phyloP scores from a whole-genome alignment of 768 basidiomycete species.

The Tricholoma hemisulphureum region DNA sequence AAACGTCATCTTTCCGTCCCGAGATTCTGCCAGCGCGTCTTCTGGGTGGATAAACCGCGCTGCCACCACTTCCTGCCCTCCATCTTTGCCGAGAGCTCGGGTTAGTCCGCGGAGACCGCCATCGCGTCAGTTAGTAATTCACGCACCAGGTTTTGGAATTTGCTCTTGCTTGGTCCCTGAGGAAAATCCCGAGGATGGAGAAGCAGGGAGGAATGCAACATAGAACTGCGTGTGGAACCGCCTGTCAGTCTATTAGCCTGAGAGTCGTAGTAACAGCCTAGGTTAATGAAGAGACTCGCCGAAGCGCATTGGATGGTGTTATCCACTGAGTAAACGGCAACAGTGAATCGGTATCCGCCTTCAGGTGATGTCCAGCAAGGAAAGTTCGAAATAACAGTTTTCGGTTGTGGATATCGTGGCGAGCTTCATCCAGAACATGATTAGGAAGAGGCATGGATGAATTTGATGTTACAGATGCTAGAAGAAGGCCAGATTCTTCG shows the following conservation, averaged over 20 bases:
- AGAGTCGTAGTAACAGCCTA: conserved; percentile 2
- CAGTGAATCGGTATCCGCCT: conserved; percentile 44
- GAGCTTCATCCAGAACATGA: conserved; percentile 48
- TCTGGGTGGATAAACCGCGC: conserved; percentile 63
- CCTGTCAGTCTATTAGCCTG: conserved; percentile 34
- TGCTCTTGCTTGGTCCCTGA: conserved; percentile 55
- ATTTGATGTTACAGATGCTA: conserved; percentile 43
- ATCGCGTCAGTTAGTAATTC: not conserved
- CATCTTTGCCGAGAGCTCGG: conserved; percentile 39
- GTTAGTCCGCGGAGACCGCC: not conserved
- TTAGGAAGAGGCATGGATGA: conserved; percentile 29
- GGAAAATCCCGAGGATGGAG: conserved; percentile 46
- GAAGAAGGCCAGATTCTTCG: conserved; percentile 68
- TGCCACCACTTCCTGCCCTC: conserved; percentile 66
- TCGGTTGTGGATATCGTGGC: conserved; percentile 55
- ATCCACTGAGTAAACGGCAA: conserved; percentile 77
- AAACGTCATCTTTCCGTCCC: conserved; percentile 48
- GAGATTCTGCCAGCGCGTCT: conserved; percentile 52
- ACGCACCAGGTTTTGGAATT: conserved; percentile 55
- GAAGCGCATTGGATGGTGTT: conserved; percentile 54
- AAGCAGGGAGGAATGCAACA: conserved; percentile 54
- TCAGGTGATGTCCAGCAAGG: conserved; percentile 44
- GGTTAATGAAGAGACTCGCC: conserved; percentile 32
- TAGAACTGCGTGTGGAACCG: conserved; percentile 75
- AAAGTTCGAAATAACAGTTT: conserved; percentile 51